Percentiles rank a stretch among this genome's conserved stretches.
Conservation (phyloP, 1,284 basidiomycete genomes). For the Salmacisia buchloeana region DNA sequence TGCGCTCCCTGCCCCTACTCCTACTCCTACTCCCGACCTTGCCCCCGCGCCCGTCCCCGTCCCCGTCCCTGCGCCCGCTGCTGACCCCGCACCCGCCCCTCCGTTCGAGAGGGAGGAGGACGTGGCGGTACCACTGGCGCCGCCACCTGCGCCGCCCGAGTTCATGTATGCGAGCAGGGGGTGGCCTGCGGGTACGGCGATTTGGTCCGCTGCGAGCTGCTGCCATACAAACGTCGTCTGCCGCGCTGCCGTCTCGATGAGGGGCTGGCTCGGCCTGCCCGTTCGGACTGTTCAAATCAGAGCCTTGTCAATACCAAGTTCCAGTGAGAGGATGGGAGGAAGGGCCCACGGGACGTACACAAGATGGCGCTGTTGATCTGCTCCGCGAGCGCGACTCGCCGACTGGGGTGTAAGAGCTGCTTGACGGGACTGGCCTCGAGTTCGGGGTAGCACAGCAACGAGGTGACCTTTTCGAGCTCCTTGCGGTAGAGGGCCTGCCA, state of each 20-base stretch:
- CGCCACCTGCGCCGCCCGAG: neutral
- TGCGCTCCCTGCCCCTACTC: neutral
- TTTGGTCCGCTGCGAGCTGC: slow-evolving; percentile 13
- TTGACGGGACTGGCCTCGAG: slow-evolving; percentile 66
- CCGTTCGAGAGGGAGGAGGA: neutral
- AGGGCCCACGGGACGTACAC: slow-evolving; percentile 6
- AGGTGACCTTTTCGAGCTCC: slow-evolving; percentile 68
- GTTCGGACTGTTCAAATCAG: slow-evolving; percentile 17
- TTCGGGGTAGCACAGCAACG: slow-evolving; percentile 67
- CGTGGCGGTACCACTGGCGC: neutral
- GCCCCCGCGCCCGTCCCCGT: no score
- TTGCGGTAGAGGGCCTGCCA: slow-evolving; percentile 58
- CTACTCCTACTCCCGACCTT: no score
- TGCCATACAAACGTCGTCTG: slow-evolving; percentile 36
- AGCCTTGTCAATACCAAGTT: neutral
- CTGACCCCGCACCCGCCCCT: neutral
- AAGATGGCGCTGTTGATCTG: slow-evolving; percentile 80
- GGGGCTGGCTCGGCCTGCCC: slow-evolving; percentile 37
- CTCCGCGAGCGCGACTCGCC: slow-evolving; percentile 72
- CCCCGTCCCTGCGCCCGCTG: no score
- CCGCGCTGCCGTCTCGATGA: slow-evolving; percentile 40
- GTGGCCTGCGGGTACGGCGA: slow-evolving; percentile 3
- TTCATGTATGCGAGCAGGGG: neutral
- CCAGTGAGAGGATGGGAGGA: neutral
- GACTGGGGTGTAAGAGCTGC: slow-evolving; percentile 65